These are phyloP conservation scores for Pythium scleroteichum DNA, from an alignment of 352 stramenopile species.

Conservation along the genomic window DNA sequence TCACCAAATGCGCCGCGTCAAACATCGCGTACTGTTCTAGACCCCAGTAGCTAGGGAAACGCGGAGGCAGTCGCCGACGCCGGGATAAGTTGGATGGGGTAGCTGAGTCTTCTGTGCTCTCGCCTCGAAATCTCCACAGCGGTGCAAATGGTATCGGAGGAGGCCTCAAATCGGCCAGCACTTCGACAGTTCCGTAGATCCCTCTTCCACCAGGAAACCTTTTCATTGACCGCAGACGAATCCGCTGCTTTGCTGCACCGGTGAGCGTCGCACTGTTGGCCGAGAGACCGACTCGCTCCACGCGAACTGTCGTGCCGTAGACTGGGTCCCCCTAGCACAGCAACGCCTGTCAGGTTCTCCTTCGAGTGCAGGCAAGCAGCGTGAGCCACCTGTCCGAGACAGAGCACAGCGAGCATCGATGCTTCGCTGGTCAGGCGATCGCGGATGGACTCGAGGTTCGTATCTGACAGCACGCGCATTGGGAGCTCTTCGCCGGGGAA, in stretches of 20 bases:
- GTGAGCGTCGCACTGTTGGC: constrained; percentile 49
- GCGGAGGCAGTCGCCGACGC: constrained; percentile 11
- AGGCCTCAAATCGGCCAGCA: constrained; percentile 50
- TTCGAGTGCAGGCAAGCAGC: background rate
- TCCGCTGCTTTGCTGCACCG: constrained; percentile 65
- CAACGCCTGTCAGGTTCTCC: too few relatives aligned
- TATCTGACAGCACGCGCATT: constrained; percentile 70
- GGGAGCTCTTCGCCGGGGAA: constrained; percentile 82
- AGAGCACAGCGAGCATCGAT: constrained; percentile 59
- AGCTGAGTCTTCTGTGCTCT: background rate
- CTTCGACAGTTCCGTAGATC: constrained; percentile 54
- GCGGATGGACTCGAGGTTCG: constrained; percentile 46
- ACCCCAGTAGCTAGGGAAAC: constrained; percentile 56
- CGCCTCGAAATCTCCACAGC: constrained; percentile 4
- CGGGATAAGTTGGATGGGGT: background rate
- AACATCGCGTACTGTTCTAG: constrained; percentile 51
- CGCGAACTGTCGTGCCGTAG: constrained; percentile 69
- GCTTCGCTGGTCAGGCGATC: constrained; percentile 45
- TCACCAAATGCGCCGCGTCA: constrained; percentile 57
- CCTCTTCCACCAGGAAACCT: constrained; percentile 20
- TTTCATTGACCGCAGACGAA: constrained; percentile 42
- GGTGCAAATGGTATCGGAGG: constrained; percentile 41
- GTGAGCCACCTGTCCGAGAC: constrained; percentile 42
- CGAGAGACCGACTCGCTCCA: constrained; percentile 61
- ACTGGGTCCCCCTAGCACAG: constrained; percentile 31